Conservation (phyloP, 495 filamentous ascomycete genomes). For the Penicillium dipodomyicola region DNA sequence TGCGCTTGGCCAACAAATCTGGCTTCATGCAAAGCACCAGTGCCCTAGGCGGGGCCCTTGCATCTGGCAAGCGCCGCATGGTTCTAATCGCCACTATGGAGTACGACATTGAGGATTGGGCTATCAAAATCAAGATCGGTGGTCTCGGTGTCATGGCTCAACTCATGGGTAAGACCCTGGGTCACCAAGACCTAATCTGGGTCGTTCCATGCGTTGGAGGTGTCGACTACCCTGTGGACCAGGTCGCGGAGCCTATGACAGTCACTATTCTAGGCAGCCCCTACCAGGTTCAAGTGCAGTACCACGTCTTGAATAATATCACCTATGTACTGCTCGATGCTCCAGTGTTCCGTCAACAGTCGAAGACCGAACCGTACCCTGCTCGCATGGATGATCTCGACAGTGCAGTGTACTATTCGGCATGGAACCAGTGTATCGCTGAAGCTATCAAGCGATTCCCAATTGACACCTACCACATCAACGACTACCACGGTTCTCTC, state of each 20-base stretch:
- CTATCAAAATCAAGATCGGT: slow-evolving; percentile 72
- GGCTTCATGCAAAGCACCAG: slow-evolving; percentile 46
- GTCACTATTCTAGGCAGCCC: slow-evolving; percentile 61
- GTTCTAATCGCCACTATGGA: slow-evolving; percentile 71
- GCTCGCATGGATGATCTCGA: slow-evolving; percentile 73
- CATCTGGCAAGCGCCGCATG: slow-evolving; percentile 45
- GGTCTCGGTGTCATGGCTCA: slow-evolving; percentile 69
- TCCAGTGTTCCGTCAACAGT: slow-evolving; percentile 68
- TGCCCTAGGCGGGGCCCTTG: slow-evolving; percentile 36
- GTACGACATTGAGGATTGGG: slow-evolving; percentile 71
- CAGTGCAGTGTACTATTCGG: slow-evolving; percentile 67
- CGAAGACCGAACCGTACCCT: slow-evolving; percentile 66
- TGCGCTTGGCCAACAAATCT: slow-evolving; percentile 40
- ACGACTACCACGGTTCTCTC: slow-evolving; percentile 74
- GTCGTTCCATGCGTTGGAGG: slow-evolving; percentile 70
- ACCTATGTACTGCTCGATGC: slow-evolving; percentile 71
- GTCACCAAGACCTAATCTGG: slow-evolving; percentile 69
- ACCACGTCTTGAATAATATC: slow-evolving; percentile 64
- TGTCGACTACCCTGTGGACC: slow-evolving; percentile 62
- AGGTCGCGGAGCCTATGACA: slow-evolving; percentile 58
- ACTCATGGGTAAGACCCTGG: slow-evolving; percentile 66
- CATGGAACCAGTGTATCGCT: slow-evolving; percentile 72
- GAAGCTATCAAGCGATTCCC: slow-evolving; percentile 59
- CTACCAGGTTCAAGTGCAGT: slow-evolving; percentile 66
- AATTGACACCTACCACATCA: slow-evolving; percentile 75